These are phyloP conservation scores for Globisporangium iwayamae DNA, from an alignment of 352 stramenopile species.

Conservation along the genomic window DNA sequence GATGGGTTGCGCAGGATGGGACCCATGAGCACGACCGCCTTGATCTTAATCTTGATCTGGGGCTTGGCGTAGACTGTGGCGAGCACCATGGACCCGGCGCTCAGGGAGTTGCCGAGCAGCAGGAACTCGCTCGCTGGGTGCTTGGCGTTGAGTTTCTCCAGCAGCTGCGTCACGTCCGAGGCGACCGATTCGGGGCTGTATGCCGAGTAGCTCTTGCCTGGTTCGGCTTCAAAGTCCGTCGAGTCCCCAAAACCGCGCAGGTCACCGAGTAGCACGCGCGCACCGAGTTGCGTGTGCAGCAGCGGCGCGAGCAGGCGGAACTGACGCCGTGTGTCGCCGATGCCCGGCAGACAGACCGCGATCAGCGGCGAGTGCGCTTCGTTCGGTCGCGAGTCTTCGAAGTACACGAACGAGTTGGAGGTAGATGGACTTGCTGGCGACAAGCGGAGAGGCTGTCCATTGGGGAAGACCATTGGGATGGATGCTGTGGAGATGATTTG, in stretches of 20 bases:
- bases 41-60: constrained; percentile 7
- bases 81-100: constrained; percentile 32
- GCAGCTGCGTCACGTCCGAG: constrained; percentile 23
- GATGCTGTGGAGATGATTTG: not conserved
- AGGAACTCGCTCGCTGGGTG: constrained; percentile 27
- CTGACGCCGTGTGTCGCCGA: constrained; percentile 39
- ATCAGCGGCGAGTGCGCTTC: constrained; percentile 14
- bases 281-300: constrained; percentile 29
- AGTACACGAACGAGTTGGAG: constrained; percentile 22
- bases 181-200: constrained; percentile 34
- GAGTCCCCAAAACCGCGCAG: constrained; percentile 45
- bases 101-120: constrained; percentile 37
- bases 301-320: constrained; percentile 37
- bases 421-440: not conserved
- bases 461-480: constrained; percentile 24
- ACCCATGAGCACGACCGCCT: constrained; percentile 26
- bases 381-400: constrained; percentile 34
- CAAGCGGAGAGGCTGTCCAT: constrained; percentile 17
- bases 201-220: constrained; percentile 13
- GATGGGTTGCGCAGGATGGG: constrained; percentile 31
- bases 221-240: constrained; percentile 19
- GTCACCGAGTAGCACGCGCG: constrained; percentile 33
- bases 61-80: constrained; percentile 7
- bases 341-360: constrained; percentile 36
- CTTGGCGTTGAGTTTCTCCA: constrained; percentile 20